Base-by-base conservation (phyloP, 768 basidiomycete genomes). In the Russula ochroleuca region DNA sequence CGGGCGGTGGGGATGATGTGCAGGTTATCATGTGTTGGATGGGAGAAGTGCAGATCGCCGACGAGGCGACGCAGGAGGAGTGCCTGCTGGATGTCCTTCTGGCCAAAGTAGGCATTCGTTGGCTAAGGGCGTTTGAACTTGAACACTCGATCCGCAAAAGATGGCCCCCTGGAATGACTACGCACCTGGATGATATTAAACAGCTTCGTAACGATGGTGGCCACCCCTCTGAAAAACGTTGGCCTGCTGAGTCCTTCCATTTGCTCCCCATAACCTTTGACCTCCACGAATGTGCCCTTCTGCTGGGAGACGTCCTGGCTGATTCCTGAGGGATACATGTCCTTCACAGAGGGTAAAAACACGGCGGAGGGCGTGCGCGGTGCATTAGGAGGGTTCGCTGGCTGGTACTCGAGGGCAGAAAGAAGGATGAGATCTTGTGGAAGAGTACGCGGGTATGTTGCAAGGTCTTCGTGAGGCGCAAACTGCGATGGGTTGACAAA, bases 401-500 rank as follows among this genome's bases (percentile, higher is more conserved):
- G 45, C 71, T 54, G 35, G 73, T 56, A 21, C 28, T 52, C n/a
- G 35, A 78, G 77, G 5, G 74, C 72, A 17, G 71, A 68, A 21
- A 97, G 81, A 15, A 84, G 77, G 53, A 81, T 77, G 21, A 98
- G 79, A 74, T 99, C 97, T 3, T 73, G 69, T 0, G 86, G 79
- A 4, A 99, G 78, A 0, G 94, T 96, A 45, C 94, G 86, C 1
- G 97, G 97, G 74, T 99, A 99, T 6, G 87, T 85, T 31, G 81
- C 80, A 3, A 98, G 84, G 73, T 98, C 97, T 76, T 99, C 97
- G 67, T 93, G 86, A 0, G 93, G 95, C 1, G 96, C 92, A 69
- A 99, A 99, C 74, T 98, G 95, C 3, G 95, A 90, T 0, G 97
- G 97, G 73, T 99, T 98, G 63, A 99, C 95, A 73, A 98, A 99